phyloP scores from a whole-genome alignment of 352 stramenopile species.

The Phytophthora nicotianae region DNA sequence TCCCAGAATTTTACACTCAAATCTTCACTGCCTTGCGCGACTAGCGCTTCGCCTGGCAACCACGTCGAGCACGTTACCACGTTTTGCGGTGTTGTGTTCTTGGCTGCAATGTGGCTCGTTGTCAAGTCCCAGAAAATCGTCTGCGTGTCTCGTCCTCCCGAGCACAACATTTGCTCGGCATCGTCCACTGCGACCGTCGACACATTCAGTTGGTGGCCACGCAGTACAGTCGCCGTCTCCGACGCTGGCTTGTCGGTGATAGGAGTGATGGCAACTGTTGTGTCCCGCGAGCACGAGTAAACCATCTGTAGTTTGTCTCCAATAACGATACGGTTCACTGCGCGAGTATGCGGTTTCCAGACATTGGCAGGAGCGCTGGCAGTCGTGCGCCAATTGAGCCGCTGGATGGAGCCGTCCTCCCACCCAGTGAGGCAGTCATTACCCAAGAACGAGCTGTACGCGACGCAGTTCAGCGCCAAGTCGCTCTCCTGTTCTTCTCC shows the following conservation, averaged over 20 bases:
- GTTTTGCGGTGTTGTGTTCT: constrained; percentile 82
- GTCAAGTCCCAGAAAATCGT: constrained; percentile 80
- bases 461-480: constrained; percentile 59
- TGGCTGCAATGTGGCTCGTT: constrained; percentile 50
- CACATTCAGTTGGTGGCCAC: constrained; percentile 74
- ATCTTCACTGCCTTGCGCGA: constrained; percentile 84
- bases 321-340: constrained; percentile 69
- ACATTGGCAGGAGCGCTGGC: constrained; percentile 27
- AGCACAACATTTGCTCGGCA: constrained; percentile 67
- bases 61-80: constrained; percentile 87
- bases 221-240: constrained; percentile 33
- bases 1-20: constrained; percentile 86
- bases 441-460: constrained; percentile 36
- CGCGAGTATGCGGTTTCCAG: constrained; percentile 57
- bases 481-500: constrained; percentile 22
- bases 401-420: constrained; percentile 74
- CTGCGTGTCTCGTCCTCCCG: constrained; percentile 79
- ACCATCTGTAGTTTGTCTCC: constrained; percentile 46
- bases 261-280: constrained; percentile 61
- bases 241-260: constrained; percentile 26
- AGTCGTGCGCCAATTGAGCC: constrained; percentile 40
- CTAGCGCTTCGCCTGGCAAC: constrained; percentile 61
- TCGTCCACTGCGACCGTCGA: constrained; percentile 61
- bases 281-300: constrained; percentile 83
- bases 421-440: constrained; percentile 61